Base-by-base conservation (phyloP, 1,284 basidiomycete genomes). In the Trichosporon coremiiforme region DNA sequence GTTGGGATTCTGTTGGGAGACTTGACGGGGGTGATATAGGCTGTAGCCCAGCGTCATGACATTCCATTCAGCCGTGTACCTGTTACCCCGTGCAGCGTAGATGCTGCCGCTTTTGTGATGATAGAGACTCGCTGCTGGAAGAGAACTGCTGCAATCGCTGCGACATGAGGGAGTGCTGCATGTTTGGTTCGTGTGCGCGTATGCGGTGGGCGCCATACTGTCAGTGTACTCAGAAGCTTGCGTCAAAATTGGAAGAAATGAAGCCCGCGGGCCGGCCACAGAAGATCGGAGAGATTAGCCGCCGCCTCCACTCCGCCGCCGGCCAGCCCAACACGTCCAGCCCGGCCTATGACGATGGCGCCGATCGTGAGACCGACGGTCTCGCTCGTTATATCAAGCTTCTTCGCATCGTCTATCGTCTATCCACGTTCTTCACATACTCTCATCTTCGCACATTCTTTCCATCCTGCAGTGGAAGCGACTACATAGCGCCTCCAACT, bases 21-120 rank as follows among this genome's bases (percentile, higher is more conserved):
- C 57, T 62, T 62, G 57, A 33, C 71, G 66, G 64, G 69, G 71
- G 71, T 68, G 66, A 62, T 66, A 31, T 73, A 71, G 72, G 72
- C 72, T 73, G 70, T 71, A 71, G 70, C 70, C 72, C 68, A 55
- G 69, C 71, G 72, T 73, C 72, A 73, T 73, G 72, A 73, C 72
- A 73, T 73, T 68, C 68, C 57, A 62, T 62, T 71, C 72, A 73
- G 70, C 72, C 72, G 68, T 71, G 70, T 71, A 73, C 57, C 63
- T 64, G 38, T 17, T 25, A 22, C 41, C 29, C 25, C 29, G 17
- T 53, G 33, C 8, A 55, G 65, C 50, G 9, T 25, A 41, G 41
- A 62, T 57, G 53, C 29, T 62, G 57, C 17, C 31, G 57, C 17
- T 41, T 25, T 7, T 66, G 55, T 41, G 53, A 38, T 57, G 50